Conservation (phyloP, 495 filamentous ascomycete species). For the Sphaerosporella brunnea region DNA sequence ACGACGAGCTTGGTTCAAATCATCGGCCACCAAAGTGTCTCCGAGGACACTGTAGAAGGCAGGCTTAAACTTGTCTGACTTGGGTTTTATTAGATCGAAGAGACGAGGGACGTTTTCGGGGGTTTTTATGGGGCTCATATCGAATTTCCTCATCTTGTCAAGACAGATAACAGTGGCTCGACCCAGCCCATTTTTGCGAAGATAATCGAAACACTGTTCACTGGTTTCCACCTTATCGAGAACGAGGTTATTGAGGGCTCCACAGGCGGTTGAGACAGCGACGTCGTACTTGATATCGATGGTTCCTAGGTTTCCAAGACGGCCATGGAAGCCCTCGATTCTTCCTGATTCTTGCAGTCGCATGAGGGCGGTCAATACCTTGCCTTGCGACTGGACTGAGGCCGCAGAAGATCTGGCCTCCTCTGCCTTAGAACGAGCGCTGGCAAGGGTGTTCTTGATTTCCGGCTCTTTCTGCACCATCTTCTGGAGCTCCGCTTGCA, state of each 20-base stretch:
- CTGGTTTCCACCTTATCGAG: constrained; percentile 88
- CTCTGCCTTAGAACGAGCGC: constrained; percentile 78
- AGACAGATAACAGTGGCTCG: constrained; percentile 92
- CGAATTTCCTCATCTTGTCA: constrained; percentile 59
- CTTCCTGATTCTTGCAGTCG: constrained; percentile 87
- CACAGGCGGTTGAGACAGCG: constrained; percentile 90
- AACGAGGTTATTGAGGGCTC: constrained; percentile 79
- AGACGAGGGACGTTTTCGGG: constrained; percentile 82
- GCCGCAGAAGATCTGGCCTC: constrained; percentile 81
- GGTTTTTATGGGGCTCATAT: constrained; percentile 61
- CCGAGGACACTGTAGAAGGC: constrained; percentile 89
- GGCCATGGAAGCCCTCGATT: constrained; percentile 89
- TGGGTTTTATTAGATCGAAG: constrained; percentile 82
- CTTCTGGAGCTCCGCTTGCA: constrained; percentile 53
- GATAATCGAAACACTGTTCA: constrained; percentile 92
- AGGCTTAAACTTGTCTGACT: constrained; percentile 68
- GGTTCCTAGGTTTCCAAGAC: constrained; percentile 85
- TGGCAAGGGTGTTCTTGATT: constrained; percentile 62
- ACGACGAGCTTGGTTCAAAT: constrained; percentile 81
- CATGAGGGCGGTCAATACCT: constrained; percentile 80
- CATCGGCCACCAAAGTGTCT: constrained; percentile 83
- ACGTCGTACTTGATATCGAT: constrained; percentile 92
- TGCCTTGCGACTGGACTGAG: constrained; percentile 77
- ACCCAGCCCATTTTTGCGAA: constrained; percentile 94
- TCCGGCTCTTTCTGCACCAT: constrained; percentile 61